Evolutionary conservation across 495 filamentous ascomycete genomes (phyloP).

Genomic region (Penicillium cosmopolitanum): DNA sequence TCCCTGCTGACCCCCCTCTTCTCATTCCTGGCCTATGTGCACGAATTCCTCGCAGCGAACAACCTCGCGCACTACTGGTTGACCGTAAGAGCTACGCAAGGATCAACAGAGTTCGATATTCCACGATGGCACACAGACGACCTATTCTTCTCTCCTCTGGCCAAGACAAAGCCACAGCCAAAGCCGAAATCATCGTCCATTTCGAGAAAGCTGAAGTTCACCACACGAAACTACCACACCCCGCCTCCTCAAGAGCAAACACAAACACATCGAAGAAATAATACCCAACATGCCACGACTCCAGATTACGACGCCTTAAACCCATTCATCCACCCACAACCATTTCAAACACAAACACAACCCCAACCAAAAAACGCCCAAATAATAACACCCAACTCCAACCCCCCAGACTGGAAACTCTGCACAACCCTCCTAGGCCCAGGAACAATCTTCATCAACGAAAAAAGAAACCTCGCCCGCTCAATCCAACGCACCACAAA

Average conservation of each 20-base stretch:
- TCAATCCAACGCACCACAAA: constrained; percentile 16
- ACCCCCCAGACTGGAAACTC: constrained; percentile 32
- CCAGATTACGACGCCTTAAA: too few relatives aligned
- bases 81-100: constrained; percentile 25
- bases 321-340: not conserved
- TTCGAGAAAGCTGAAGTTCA: constrained; percentile 3
- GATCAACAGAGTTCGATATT: constrained; percentile 21
- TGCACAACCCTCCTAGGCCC: constrained; percentile 32
- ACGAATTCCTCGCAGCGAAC: constrained; percentile 24
- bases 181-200: not conserved
- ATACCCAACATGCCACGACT: not conserved
- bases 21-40: constrained; percentile 26
- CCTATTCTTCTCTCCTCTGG: constrained; percentile 24
- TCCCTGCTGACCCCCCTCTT: constrained; percentile 19
- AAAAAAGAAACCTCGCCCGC: constrained; percentile 14
- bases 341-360: not conserved
- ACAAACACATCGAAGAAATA: not conserved
- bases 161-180: not conserved
- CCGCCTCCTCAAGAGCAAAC: not conserved
- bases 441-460: constrained; percentile 28
- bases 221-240: not conserved
- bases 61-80: constrained; percentile 30
- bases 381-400: constrained; percentile 12
- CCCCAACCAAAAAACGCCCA: constrained; percentile 8
- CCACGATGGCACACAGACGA: constrained; percentile 35